A percentile compares a stretch with the other conserved stretches of the same genome.
phyloP scores from a whole-genome alignment of 805 yeast species.

The Groenewaldozyma salmanticensis region DNA sequence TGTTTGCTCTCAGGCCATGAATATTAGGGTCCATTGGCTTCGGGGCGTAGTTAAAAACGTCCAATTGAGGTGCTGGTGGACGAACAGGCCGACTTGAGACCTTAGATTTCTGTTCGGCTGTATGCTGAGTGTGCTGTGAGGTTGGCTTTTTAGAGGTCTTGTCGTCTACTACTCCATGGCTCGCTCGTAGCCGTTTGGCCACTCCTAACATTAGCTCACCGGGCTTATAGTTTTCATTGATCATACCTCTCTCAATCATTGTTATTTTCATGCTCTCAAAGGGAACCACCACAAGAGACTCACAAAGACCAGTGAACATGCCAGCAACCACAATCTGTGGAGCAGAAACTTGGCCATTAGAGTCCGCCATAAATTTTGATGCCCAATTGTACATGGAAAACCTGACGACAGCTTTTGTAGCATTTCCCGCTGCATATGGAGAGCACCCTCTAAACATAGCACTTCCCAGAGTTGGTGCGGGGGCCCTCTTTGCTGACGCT shows the following conservation, averaged over 20 bases:
- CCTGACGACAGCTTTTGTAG: constrained; percentile 63
- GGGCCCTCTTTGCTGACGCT: background rate
- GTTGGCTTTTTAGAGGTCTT: constrained; percentile 9
- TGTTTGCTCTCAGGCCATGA: constrained; percentile 19
- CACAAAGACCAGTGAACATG: constrained; percentile 68
- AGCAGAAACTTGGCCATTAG: constrained; percentile 45
- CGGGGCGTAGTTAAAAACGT: too few species aligned
- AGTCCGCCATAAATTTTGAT: constrained; percentile 55
- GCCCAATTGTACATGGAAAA: constrained; percentile 67
- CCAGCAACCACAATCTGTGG: constrained; percentile 82
- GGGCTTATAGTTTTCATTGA: background rate
- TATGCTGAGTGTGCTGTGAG: background rate
- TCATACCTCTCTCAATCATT: constrained; percentile 18
- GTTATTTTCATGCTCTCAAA: constrained; percentile 49
- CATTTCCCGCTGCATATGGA: constrained; percentile 65
- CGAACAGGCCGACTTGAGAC: constrained; percentile 18
- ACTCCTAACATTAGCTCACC: background rate
- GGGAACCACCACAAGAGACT: constrained; percentile 70
- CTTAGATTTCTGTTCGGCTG: constrained; percentile 9
- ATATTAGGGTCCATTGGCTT: constrained; percentile 21
- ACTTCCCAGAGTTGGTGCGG: constrained; percentile 7
- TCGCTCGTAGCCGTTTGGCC: background rate
- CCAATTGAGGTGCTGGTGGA: constrained; percentile 25
- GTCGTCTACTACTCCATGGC: background rate
- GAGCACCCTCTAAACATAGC: constrained; percentile 51